Base-by-base conservation (phyloP, 2,329 filamentous ascomycete species). In the Ceratocystis huliohia region DNA sequence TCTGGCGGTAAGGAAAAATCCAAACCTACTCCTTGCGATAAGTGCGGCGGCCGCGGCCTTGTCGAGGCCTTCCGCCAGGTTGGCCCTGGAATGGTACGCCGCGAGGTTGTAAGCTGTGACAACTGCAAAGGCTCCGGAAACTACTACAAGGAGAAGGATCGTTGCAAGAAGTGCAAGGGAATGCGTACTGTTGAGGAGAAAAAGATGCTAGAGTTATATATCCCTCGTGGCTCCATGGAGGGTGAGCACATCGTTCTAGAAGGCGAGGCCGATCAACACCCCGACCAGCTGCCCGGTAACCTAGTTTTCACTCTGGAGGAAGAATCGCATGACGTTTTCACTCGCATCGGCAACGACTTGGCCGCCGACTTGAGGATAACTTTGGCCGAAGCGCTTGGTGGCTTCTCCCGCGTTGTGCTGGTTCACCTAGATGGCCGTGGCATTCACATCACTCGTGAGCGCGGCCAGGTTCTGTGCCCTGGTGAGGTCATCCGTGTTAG, bases 121-220 rank as follows among this genome's bases (percentile, higher is more conserved):
- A 86, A 88, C 72, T 99, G 94, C 77, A 82, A 86, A 68, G 93
- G 92, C 44, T 83, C 86, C n/a, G 94, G 94, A 5, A 86, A 87
- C 73, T 86, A 92, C 73, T 96, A 86, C 79, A 93, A 93, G 76
- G 91, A 96, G 73, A 97, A 97, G 80, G 94, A 99, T 73, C 90
- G 91, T 74, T 99, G 94, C 81, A 96, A 96, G 82, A 96, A 94
- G 80, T 99, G 94, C 84, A 97, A 97, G 78, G 94, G 94, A 73
- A 89, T 89, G 76, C 84, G 90, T 69, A 91, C 90, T 15, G 85
- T 86, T 57, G 88, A 91, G 72, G 89, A 94, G 77, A 94, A 89
- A 77, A 99, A 97, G 79, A 89, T 93, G 2, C 81, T 99, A 68
- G 94, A 99, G 78, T 87, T 99, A 64, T 97, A 97, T 78, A 96